Conservation (phyloP, 2,329 filamentous ascomycete genomes). For the Verticillium zaregamsianum region DNA sequence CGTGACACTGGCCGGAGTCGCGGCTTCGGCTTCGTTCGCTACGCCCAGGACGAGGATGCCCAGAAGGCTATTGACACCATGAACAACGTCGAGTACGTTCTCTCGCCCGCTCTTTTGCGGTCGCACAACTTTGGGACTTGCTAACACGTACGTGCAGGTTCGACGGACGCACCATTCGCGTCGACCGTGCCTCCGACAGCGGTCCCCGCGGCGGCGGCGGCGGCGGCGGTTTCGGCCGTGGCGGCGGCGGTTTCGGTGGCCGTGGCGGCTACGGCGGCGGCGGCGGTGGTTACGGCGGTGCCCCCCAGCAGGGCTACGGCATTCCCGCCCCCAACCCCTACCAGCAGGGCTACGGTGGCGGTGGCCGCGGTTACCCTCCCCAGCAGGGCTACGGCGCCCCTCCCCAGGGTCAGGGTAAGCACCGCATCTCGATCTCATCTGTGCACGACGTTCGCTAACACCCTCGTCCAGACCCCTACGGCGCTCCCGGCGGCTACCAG, state of each 20-base stretch:
- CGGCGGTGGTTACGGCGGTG: constrained; percentile 21
- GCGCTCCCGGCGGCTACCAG: background rate
- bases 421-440: background rate
- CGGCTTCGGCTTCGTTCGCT: constrained; percentile 96
- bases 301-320: constrained; percentile 26
- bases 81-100: constrained; percentile 83
- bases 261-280: constrained; percentile 28
- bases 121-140: background rate
- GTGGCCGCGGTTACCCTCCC: constrained; percentile 39
- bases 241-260: constrained; percentile 28
- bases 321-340: constrained; percentile 33
- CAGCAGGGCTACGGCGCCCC: constrained; percentile 30
- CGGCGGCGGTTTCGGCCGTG: constrained; percentile 43
- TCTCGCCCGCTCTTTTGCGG: background rate
- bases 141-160: constrained; percentile 54
- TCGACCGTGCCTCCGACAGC: constrained; percentile 90
- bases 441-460: background rate
- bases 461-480: background rate
- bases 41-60: constrained; percentile 70
- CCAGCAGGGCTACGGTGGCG: constrained; percentile 36
- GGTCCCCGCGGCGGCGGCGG: constrained; percentile 59
- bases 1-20: constrained; percentile 94
- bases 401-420: constrained; percentile 28
- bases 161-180: constrained; percentile 88
- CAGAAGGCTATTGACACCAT: constrained; percentile 71